These are phyloP conservation scores for Flaveria floridana DNA, from an alignment of 140 eudicot species.

Conservation along the genomic window DNA sequence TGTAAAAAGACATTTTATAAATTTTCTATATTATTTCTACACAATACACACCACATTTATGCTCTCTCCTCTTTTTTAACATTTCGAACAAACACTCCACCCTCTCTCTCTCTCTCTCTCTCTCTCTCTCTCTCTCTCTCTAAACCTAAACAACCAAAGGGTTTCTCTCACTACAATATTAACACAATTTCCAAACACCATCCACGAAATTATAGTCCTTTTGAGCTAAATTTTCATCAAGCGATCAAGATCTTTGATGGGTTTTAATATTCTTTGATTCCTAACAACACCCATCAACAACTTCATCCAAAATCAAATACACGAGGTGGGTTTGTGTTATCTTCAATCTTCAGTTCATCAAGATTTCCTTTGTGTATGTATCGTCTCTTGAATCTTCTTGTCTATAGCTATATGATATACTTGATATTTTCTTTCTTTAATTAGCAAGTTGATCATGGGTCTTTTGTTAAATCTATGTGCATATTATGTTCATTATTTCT, in stretches of 20 bases:
- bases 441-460: constrained; percentile 1
- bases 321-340: constrained; percentile 14
- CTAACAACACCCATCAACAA: neutral
- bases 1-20: too few species aligned
- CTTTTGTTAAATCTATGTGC: neutral
- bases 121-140: constrained; percentile 11
- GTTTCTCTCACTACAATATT: neutral
- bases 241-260: constrained; percentile 11
- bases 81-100: neutral
- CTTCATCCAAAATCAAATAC: neutral
- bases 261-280: neutral
- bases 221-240: neutral
- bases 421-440: neutral
- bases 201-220: constrained; percentile 15
- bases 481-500: neutral
- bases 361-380: neutral
- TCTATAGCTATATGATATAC: neutral
- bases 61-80: neutral
- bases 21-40: neutral
- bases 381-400: neutral
- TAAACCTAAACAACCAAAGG: constrained; percentile 9
- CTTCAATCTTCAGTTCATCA: neutral
- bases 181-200: constrained; percentile 6
- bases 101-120: too few species aligned
- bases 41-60: neutral